Conservation (phyloP, 2,329 filamentous ascomycete species). For the Hirsutella minnesotensis region DNA sequence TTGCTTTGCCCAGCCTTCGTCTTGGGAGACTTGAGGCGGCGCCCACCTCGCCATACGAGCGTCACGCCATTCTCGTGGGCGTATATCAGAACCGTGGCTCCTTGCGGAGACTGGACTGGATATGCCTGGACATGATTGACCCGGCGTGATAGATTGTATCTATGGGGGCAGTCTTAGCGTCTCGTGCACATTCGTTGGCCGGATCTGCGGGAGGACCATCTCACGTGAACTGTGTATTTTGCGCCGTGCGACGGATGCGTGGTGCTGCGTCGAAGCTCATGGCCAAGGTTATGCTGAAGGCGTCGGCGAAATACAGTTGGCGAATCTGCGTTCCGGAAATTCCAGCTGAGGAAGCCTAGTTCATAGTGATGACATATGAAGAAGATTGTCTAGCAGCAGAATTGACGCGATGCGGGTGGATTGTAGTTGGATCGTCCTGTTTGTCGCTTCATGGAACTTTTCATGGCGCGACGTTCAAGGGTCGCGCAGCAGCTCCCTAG, state of each 20-base stretch:
- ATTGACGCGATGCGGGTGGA: no score
- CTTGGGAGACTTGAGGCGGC: constrained; percentile 38
- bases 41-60: constrained; percentile 50
- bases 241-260: constrained; percentile 33
- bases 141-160: constrained; percentile 47
- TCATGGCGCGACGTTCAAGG: background rate
- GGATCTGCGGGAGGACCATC: no score
- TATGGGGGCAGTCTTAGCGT: constrained; percentile 15
- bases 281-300: constrained; percentile 3
- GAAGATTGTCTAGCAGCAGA: no score
- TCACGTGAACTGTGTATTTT: constrained; percentile 38
- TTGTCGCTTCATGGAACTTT: background rate
- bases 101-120: constrained; percentile 49
- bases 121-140: constrained; percentile 49
- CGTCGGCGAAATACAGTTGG: constrained; percentile 3
- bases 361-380: no score
- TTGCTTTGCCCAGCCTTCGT: constrained; percentile 27
- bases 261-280: constrained; percentile 24
- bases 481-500: background rate
- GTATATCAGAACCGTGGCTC: constrained; percentile 50
- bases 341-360: background rate
- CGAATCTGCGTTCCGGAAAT: background rate
- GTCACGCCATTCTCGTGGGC: constrained; percentile 52
- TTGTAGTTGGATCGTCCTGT: background rate
- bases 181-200: no score